phyloP scores from a whole-genome alignment of 2,329 filamentous ascomycete species.

The Cladosporium halotolerans region DNA sequence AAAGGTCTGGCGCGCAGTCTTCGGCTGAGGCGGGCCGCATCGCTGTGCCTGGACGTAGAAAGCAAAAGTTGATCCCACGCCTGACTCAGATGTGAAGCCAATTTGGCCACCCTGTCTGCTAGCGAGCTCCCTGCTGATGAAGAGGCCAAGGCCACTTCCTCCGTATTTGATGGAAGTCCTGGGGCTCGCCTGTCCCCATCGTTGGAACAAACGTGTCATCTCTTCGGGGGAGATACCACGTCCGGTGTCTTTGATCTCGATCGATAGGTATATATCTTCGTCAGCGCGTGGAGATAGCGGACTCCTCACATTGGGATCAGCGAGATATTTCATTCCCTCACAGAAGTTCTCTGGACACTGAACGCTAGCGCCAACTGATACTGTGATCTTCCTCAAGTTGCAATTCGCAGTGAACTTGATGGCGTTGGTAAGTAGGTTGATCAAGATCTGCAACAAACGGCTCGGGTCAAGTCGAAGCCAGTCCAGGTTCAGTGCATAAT shows the following conservation, averaged over 20 bases:
- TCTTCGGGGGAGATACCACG: slow-evolving; percentile 34
- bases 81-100: slow-evolving; percentile 54
- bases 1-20: background rate
- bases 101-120: slow-evolving; percentile 67
- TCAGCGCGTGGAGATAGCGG: background rate
- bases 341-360: background rate
- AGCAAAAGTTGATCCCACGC: slow-evolving; percentile 57
- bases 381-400: slow-evolving; percentile 30
- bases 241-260: slow-evolving; percentile 36
- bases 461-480: slow-evolving; percentile 23
- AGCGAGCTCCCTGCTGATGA: slow-evolving; percentile 58
- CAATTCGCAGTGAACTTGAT: slow-evolving; percentile 42
- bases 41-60: slow-evolving; percentile 45
- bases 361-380: slow-evolving; percentile 17
- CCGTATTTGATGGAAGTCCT: slow-evolving; percentile 64
- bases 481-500: slow-evolving; percentile 12
- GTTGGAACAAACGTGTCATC: slow-evolving; percentile 52
- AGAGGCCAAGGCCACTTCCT: slow-evolving; percentile 63
- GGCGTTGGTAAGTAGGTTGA: slow-evolving; percentile 40
- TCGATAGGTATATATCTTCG: slow-evolving; percentile 19
- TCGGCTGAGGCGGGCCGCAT: background rate
- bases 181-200: slow-evolving; percentile 62
- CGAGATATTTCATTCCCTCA: background rate
- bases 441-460: slow-evolving; percentile 33
- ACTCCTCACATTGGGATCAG: background rate